A percentile compares a stretch with the other conserved stretches of the same genome.
Conservation (phyloP, 148 eudicot genomes). For the Vaccinium vitisidaea region DNA sequence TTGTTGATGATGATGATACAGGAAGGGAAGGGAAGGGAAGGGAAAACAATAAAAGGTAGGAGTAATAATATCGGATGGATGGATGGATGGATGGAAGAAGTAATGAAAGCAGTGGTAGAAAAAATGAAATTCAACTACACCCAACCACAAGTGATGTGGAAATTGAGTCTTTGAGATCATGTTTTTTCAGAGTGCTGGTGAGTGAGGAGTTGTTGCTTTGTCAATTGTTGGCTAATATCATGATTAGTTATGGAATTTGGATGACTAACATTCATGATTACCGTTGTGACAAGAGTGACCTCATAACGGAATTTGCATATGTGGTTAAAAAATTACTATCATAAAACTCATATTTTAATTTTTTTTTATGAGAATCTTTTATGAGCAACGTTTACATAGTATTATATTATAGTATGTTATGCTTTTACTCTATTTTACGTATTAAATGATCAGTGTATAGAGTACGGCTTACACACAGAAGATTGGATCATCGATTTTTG, state of each 20-base stretch:
- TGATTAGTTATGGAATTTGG: conserved; percentile 3
- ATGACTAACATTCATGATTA: conserved; percentile 21
- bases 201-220: conserved; percentile 17
- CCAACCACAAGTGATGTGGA: conserved; percentile 6
- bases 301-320: conserved; percentile 25
- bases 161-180: neutral
- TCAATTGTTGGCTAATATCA: conserved; percentile 27
- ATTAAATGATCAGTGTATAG: no score
- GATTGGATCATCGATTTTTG: no score
- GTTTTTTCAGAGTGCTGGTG: conserved; percentile 9
- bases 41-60: neutral
- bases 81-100: no score
- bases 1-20: neutral
- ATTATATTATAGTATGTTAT: no score
- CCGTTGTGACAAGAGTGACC: conserved; percentile 19
- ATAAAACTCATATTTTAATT: no score
- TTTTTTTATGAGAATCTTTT: no score
- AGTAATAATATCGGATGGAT: neutral
- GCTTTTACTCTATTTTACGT: no score
- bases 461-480: no score
- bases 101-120: neutral
- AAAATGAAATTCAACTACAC: conserved; percentile 5
- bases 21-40: neutral
- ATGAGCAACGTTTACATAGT: no score
- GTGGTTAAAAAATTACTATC: no score